phyloP scores from a whole-genome alignment of 176 grass and related monocot species.

The Eremochloa ophiuroides region DNA sequence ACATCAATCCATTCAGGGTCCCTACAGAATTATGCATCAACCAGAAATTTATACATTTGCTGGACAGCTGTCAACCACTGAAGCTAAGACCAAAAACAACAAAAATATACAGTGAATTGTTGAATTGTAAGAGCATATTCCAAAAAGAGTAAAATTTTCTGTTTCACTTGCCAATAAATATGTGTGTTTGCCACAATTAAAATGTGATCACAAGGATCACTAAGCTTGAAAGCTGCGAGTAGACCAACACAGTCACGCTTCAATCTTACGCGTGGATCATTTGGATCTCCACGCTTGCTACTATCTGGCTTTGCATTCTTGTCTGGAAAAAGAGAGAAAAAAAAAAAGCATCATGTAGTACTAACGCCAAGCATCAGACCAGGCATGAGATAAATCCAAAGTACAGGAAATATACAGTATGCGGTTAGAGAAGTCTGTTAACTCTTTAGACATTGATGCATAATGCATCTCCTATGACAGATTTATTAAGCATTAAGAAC shows the following conservation, averaged over 20 bases:
- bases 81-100: constrained; percentile 16
- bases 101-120: constrained; percentile 5
- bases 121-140: constrained; percentile 22
- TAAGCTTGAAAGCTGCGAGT: constrained; percentile 84
- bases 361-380: neutral
- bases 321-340: constrained; percentile 32
- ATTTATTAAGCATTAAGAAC: neutral
- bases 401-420: neutral
- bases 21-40: constrained; percentile 47
- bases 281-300: constrained; percentile 56
- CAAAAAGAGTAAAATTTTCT: neutral
- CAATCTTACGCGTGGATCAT: constrained; percentile 85
- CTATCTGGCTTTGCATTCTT: constrained; percentile 15
- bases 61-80: neutral
- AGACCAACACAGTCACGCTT: constrained; percentile 93
- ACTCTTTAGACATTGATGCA: neutral
- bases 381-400: constrained; percentile 11
- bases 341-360: neutral
- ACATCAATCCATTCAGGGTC: constrained; percentile 87
- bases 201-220: constrained; percentile 59
- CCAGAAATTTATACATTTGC: constrained; percentile 8
- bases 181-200: constrained; percentile 86
- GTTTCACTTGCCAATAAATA: constrained; percentile 81
- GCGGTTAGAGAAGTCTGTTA: neutral
- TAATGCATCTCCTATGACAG: neutral